Percentiles rank a stretch among this genome's conserved stretches.
Conservation (phyloP, 345 rosid species). For the Durio zibethinus region DNA sequence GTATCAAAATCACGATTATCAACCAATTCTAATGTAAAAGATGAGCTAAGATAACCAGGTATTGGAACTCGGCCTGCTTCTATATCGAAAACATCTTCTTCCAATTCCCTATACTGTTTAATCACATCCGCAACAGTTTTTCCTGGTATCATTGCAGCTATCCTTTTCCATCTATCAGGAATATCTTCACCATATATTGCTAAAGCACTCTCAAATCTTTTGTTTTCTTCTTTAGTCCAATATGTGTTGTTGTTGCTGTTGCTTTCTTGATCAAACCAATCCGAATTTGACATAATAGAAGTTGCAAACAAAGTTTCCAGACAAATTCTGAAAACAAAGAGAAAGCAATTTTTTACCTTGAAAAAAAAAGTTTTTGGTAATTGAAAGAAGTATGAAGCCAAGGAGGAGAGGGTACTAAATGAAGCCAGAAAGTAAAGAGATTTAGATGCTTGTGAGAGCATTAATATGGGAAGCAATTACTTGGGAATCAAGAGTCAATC, state of each 20-base stretch:
- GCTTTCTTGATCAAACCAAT: constrained; percentile 20
- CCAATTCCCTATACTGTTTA: constrained; percentile 52
- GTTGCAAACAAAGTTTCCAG: constrained; percentile 49
- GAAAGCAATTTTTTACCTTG: not conserved
- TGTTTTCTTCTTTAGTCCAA: constrained; percentile 72
- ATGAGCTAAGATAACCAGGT: constrained; percentile 56
- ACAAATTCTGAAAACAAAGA: not conserved
- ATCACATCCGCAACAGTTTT: constrained; percentile 53
- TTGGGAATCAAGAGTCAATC: constrained; percentile 39
- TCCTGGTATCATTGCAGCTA: constrained; percentile 58
- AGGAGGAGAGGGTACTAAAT: not conserved
- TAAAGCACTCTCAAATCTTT: constrained; percentile 61
- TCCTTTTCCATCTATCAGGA: constrained; percentile 55
- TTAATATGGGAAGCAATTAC: constrained; percentile 23
- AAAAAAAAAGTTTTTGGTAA: too few species aligned
- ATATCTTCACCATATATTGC: constrained; percentile 52
- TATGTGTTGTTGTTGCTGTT: constrained; percentile 23
- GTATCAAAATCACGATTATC: constrained; percentile 34
- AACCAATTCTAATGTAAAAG: constrained; percentile 39
- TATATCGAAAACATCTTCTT: constrained; percentile 52
- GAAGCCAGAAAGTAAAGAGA: not conserved
- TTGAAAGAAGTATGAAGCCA: not conserved
- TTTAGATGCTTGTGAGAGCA: constrained; percentile 15
- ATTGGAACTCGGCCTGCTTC: constrained; percentile 68
- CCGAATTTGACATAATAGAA: constrained; percentile 21